Evolutionary conservation across 2,329 filamentous ascomycete species (phyloP).

Genomic region (Verticillium nubilum): DNA sequence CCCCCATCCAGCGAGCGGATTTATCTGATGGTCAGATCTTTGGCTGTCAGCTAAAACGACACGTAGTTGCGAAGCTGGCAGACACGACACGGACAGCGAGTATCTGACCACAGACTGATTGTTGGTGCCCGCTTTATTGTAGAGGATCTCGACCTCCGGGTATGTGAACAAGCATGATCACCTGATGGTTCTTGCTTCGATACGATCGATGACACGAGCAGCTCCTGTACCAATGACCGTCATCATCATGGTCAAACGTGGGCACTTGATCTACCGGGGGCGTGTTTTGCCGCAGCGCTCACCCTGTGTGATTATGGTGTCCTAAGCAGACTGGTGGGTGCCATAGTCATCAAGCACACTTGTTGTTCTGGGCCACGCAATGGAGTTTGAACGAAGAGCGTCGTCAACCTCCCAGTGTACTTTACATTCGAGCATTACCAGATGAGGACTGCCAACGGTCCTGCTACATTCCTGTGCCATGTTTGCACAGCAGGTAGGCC

Average conservation of each 20-base stretch:
- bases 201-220: too few relatives aligned
- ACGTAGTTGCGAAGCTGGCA: neutral
- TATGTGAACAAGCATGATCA: too few relatives aligned
- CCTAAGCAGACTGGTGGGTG: neutral
- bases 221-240: too few relatives aligned
- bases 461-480: neutral
- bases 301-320: neutral
- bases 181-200: too few relatives aligned
- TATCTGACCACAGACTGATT: neutral
- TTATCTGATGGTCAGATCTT: neutral
- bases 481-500: neutral
- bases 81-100: neutral
- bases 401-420: neutral
- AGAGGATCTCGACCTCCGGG: neutral
- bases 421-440: neutral
- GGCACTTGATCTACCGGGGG: too few relatives aligned
- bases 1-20: neutral
- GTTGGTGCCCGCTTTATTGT: neutral
- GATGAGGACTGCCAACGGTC: neutral
- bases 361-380: neutral
- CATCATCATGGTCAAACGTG: too few relatives aligned
- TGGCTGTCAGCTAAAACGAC: neutral
- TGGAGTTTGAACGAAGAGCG: neutral
- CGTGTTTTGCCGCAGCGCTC: too few relatives aligned
- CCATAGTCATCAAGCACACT: neutral